Conservation (phyloP, 176 grass and related monocot species). For the Triticum turgidum region DNA sequence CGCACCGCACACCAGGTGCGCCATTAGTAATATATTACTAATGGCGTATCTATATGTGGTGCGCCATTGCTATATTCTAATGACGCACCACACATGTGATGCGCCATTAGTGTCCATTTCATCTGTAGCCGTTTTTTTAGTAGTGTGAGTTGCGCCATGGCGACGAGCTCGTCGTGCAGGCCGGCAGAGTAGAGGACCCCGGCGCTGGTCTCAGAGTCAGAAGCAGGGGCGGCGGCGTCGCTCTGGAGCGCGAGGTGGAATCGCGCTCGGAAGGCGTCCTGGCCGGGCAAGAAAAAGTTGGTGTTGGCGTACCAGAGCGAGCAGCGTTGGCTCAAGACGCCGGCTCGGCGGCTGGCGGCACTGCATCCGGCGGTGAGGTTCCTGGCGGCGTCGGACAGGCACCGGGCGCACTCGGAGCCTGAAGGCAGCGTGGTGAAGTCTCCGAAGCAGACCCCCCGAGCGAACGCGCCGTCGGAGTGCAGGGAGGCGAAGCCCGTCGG, state of each 20-base stretch:
- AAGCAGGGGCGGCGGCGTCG: too few species aligned
- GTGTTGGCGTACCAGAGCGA: slow-evolving; percentile 17
- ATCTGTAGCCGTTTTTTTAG: too few species aligned
- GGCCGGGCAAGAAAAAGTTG: not conserved
- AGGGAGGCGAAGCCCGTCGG: not conserved
- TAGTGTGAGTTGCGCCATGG: not conserved
- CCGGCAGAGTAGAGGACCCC: not conserved
- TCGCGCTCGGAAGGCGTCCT: not conserved
- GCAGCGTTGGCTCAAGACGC: not conserved
- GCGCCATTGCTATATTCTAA: too few species aligned
- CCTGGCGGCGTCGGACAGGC: not conserved
- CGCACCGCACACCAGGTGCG: too few species aligned
- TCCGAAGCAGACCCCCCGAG: not conserved
- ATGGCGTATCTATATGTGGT: too few species aligned
- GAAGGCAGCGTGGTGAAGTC: not conserved
- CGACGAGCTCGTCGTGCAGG: not conserved
- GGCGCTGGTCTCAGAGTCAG: too few species aligned
- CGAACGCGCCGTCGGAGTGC: not conserved
- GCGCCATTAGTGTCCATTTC: too few species aligned
- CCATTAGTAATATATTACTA: too few species aligned
- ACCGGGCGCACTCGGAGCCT: not conserved
- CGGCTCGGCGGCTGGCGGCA: not conserved
- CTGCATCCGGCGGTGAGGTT: not conserved
- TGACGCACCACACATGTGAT: too few species aligned
- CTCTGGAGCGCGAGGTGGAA: not conserved